A percentile compares a stretch with the other conserved stretches of the same genome.
Conservation (phyloP, 768 basidiomycete genomes). For the Hebeloma cylindrosporum region DNA sequence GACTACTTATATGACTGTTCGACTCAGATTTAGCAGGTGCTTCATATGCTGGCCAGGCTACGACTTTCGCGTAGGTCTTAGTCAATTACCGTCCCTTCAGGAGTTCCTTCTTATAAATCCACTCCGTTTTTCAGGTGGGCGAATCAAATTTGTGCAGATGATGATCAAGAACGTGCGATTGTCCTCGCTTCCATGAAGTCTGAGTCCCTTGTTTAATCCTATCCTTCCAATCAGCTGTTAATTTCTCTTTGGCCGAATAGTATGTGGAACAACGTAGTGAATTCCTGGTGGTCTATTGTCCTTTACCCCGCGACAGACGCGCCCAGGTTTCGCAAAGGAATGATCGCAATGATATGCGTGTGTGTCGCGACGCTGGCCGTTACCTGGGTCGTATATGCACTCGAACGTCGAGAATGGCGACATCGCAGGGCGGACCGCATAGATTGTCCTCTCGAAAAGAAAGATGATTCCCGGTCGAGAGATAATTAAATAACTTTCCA, state of each 20-base stretch:
- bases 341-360: slow-evolving; percentile 66
- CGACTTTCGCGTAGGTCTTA: slow-evolving; percentile 62
- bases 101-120: slow-evolving; percentile 3
- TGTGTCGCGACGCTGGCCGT: slow-evolving; percentile 54
- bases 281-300: slow-evolving; percentile 70
- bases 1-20: background rate
- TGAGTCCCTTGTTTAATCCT: too few species aligned
- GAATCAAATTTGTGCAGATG: slow-evolving; percentile 73
- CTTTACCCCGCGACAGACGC: slow-evolving; percentile 76
- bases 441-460: background rate
- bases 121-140: slow-evolving; percentile 54
- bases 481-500: too few species aligned
- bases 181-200: slow-evolving; percentile 80
- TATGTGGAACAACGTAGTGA: slow-evolving; percentile 70
- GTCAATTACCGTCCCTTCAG: background rate
- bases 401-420: slow-evolving; percentile 42
- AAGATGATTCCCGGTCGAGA: background rate
- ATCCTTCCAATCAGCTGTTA: background rate
- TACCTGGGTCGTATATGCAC: slow-evolving; percentile 56
- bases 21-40: slow-evolving; percentile 56
- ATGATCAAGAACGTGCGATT: slow-evolving; percentile 66
- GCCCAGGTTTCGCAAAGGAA: slow-evolving; percentile 64
- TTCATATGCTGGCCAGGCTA: slow-evolving; percentile 74
- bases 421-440: background rate
- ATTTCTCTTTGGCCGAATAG: slow-evolving; percentile 27